phyloP scores from a whole-genome alignment of 257 asterid species.

The Solanum neorickii region DNA sequence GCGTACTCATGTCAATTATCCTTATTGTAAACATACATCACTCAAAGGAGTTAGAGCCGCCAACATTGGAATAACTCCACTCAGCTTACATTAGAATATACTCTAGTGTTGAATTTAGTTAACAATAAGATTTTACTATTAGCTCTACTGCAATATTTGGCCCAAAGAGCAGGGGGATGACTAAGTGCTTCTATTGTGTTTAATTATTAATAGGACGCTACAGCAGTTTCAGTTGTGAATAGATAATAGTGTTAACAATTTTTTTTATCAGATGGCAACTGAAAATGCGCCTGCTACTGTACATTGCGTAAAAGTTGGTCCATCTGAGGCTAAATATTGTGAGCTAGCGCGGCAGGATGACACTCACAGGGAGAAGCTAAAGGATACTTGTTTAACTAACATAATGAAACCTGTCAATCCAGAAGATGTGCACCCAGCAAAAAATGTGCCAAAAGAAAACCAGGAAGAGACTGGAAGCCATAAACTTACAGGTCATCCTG shows the following conservation, averaged over 20 bases:
- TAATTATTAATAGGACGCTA: background rate
- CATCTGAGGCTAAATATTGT: background rate
- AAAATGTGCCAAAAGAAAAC: background rate
- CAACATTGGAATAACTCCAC: background rate
- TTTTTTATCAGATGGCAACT: slow-evolving; percentile 4
- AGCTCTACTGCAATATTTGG: background rate
- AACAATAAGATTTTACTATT: background rate
- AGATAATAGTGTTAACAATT: background rate
- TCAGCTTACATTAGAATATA: background rate
- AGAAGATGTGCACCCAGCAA: background rate
- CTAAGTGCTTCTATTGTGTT: background rate
- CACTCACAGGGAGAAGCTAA: background rate
- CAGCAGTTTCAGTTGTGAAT: background rate
- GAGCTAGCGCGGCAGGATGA: background rate
- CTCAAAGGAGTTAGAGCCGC: background rate
- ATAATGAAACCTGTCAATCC: background rate
- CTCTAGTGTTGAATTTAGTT: background rate
- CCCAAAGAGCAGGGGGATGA: background rate
- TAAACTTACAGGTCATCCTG: background rate
- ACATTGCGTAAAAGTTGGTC: background rate
- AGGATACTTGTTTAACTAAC: background rate
- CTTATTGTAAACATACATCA: background rate
- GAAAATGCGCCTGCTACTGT: background rate
- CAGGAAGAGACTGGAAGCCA: background rate
- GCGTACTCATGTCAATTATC: background rate